Percentiles rank a stretch among this genome's conserved stretches.
Conservation (phyloP, 352 stramenopile genomes). For the Pythium aquatile region DNA sequence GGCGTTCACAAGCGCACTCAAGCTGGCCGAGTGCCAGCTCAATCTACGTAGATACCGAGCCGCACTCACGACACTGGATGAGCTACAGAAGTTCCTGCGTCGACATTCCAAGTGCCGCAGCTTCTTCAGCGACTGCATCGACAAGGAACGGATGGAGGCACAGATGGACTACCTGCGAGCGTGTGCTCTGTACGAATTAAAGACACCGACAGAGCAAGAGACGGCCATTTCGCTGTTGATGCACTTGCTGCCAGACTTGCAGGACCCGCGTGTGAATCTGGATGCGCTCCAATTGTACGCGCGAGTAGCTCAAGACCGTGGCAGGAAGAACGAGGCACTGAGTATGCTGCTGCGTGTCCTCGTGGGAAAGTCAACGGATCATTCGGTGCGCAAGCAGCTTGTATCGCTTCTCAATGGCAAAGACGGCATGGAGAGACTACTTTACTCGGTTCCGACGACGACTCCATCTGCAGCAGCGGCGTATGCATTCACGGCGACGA, state of each 20-base stretch:
- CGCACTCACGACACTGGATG: conserved; percentile 39
- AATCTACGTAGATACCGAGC: conserved; percentile 26
- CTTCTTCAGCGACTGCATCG: conserved; percentile 35
- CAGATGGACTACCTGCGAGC: conserved; percentile 54
- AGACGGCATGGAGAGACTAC: conserved; percentile 43
- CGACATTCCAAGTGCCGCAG: conserved; percentile 26
- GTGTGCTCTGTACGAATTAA: conserved; percentile 46
- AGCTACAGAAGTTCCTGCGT: conserved; percentile 42
- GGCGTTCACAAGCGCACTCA: conserved; percentile 41
- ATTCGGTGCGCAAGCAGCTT: conserved; percentile 49
- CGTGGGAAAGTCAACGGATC: conserved; percentile 49
- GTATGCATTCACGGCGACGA: conserved; percentile 73
- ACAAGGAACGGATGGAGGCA: conserved; percentile 37
- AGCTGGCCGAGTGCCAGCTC: conserved; percentile 48
- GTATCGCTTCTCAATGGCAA: conserved; percentile 39
- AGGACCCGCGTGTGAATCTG: conserved; percentile 50
- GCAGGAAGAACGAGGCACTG: conserved; percentile 57
- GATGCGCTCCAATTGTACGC: conserved; percentile 69
- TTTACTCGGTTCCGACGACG: conserved; percentile 35
- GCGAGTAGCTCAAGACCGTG: conserved; percentile 56
- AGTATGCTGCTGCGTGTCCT: conserved; percentile 68
- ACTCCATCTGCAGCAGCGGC: conserved; percentile 48
- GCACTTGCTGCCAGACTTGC: conserved; percentile 54
- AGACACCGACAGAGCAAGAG: conserved; percentile 44
- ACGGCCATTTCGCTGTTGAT: conserved; percentile 51